Evolutionary conservation across 495 filamentous ascomycete species (phyloP), one percentile per base, ranked within the genome.

Genomic region (Cudoniella acicularis): DNA sequence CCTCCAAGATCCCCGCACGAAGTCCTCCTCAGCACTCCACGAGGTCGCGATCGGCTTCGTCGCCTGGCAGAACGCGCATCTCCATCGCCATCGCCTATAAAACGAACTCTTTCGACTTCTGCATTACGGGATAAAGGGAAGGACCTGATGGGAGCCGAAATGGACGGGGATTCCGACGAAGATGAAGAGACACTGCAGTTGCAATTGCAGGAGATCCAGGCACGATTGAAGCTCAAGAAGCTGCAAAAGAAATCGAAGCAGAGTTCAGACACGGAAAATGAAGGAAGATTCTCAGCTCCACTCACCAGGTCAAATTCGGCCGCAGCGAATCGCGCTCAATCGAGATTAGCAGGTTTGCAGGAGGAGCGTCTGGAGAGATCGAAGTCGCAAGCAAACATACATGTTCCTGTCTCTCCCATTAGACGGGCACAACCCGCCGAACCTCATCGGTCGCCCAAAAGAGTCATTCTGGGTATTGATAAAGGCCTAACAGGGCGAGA

Each of bases 171-270:
- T 11, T 76, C 59, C 22, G 78, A 80, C 1, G 83, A 86, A 1
- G 94, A 98, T 64, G 94, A 97, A 66, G 92, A 97, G 71, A 92
- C 84, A 1, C 70, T 97, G 26, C 78, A 92, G 60, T 76, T 98
- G 60, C 83, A 93, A 66, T 74, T 98, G 21, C 83, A 89, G 50
- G 90, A 87, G 52, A 93, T 98, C 51, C 84, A 97, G 65, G 90
- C 92, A 3, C 84, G 86, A 60, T 75, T 98, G 48, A 96, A 89
- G 73, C 76, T 98, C 63, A 97, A 97, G 70, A 90, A 87, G 67
- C 72, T 98, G 3, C 88, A 90, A 68, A 85, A 85, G 16, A 76
- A 78, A 13, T 75, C 72, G 11, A 74, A 75, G 58, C 72, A 69
- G 42, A 57, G 23, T 51, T 62, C 65, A 13, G 65, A 66, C 20